A percentile compares a stretch with the other conserved stretches of the same genome.
These are phyloP conservation scores for Metarhizium rileyi DNA, from an alignment of 2,329 filamentous ascomycete genomes.

Conservation along the genomic window DNA sequence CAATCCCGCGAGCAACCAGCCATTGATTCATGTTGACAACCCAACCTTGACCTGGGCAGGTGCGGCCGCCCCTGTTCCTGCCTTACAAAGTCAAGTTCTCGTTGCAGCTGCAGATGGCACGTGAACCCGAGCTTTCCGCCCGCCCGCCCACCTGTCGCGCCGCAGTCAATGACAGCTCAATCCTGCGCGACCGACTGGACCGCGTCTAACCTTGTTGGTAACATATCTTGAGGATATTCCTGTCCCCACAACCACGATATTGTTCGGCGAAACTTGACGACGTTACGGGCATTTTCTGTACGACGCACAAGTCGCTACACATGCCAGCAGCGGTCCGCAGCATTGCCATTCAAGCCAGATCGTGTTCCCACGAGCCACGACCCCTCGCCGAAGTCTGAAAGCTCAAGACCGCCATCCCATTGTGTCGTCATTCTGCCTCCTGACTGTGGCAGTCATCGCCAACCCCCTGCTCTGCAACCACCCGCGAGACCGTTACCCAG, in stretches of 20 bases:
- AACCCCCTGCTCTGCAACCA: not conserved
- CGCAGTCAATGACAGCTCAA: not conserved
- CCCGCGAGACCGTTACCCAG: not conserved
- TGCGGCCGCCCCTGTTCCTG: not conserved
- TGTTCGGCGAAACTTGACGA: conserved; percentile 1
- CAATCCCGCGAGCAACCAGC: too few species aligned
- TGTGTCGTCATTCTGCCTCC: not conserved
- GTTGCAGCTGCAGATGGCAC: not conserved
- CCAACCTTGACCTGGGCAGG: not conserved
- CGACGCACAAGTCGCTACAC: not conserved
- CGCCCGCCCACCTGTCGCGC: not conserved
- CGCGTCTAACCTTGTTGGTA: not conserved
- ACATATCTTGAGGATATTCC: not conserved
- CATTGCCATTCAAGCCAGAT: not conserved
- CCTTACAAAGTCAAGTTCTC: not conserved
- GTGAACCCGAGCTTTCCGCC: not conserved
- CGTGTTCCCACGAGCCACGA: not conserved
- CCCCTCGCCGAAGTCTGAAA: too few species aligned
- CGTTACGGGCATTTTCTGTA: not conserved
- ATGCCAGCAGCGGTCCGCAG: not conserved
- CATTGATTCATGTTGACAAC: too few species aligned
- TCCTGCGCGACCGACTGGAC: not conserved
- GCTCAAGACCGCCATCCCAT: not conserved
- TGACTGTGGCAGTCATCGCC: not conserved
- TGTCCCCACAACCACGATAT: conserved; percentile 2